Conservation (phyloP, 2,329 filamentous ascomycete genomes). For the Colletotrichum sp. region DNA sequence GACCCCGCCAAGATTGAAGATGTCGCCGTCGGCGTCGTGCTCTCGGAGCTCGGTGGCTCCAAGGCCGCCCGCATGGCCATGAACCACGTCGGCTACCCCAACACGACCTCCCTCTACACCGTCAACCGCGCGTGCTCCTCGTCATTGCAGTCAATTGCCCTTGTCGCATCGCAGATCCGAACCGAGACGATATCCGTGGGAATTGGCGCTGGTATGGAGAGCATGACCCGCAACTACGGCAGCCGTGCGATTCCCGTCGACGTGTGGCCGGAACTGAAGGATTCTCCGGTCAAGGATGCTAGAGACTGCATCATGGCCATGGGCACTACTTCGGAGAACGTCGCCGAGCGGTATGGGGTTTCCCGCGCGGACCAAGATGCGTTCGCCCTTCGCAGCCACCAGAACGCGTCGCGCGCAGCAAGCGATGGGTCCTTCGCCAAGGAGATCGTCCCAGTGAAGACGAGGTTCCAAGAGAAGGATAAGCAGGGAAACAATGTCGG, state of each 20-base stretch:
- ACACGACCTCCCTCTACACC: conserved; percentile 79
- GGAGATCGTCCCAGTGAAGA: conserved; percentile 83
- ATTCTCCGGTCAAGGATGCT: conserved; percentile 70
- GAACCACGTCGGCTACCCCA: conserved; percentile 80
- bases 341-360: conserved; percentile 78
- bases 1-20: conserved; percentile 76
- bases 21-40: conserved; percentile 85
- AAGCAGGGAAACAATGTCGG: conserved; percentile 63
- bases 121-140: conserved; percentile 88
- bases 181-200: conserved; percentile 74
- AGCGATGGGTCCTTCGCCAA: conserved; percentile 71
- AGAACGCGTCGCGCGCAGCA: conserved; percentile 74
- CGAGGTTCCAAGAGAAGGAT: conserved; percentile 68
- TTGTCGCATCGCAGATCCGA: conserved; percentile 77
- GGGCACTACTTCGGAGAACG: conserved; percentile 90
- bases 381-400: conserved; percentile 79
- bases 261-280: conserved; percentile 76
- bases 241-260: conserved; percentile 82
- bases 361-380: conserved; percentile 79
- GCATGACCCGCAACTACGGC: conserved; percentile 93
- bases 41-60: conserved; percentile 87
- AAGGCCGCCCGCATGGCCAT: conserved; percentile 93
- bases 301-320: conserved; percentile 93
- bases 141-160: conserved; percentile 77
- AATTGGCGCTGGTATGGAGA: conserved; percentile 92